These are phyloP conservation scores for Simplicillium aogashimaense DNA, from an alignment of 2,329 filamentous ascomycete genomes.

Conservation along the genomic window DNA sequence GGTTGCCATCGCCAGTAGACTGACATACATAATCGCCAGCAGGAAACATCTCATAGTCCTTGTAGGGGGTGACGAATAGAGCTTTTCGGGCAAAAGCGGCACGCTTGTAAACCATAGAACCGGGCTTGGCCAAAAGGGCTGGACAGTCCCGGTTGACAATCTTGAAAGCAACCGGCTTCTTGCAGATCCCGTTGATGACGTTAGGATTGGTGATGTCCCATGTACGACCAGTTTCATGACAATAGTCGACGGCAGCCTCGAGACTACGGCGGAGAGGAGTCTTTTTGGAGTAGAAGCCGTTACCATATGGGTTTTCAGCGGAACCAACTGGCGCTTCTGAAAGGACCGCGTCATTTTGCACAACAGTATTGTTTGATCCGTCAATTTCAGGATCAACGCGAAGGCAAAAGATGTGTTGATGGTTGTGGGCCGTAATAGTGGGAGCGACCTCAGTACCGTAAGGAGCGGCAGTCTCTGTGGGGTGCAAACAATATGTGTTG, in stretches of 20 bases:
- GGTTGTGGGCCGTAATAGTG: slow-evolving; percentile 55
- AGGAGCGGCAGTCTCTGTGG: slow-evolving; percentile 20
- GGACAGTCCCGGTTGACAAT: slow-evolving; percentile 36
- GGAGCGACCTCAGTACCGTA: slow-evolving; percentile 56
- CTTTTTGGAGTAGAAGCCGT: slow-evolving; percentile 49
- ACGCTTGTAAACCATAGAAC: slow-evolving; percentile 25
- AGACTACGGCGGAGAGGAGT: slow-evolving; percentile 13
- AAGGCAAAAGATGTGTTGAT: slow-evolving; percentile 61
- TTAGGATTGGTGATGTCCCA: slow-evolving; percentile 37
- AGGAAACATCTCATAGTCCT: slow-evolving; percentile 30
- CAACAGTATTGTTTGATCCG: slow-evolving; percentile 51
- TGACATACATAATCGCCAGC: slow-evolving; percentile 33
- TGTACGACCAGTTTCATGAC: slow-evolving; percentile 19
- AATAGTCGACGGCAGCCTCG: slow-evolving; percentile 13
- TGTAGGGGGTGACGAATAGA: slow-evolving; percentile 32
- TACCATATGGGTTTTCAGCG: slow-evolving; percentile 62
- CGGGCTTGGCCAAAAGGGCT: slow-evolving; percentile 29
- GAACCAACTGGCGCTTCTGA: slow-evolving; percentile 55
- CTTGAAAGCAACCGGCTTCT: slow-evolving; percentile 34
- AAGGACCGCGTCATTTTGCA: slow-evolving; percentile 58
- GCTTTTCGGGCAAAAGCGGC: slow-evolving; percentile 30
- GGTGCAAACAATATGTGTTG: slow-evolving; percentile 30
- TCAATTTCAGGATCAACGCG: slow-evolving; percentile 58
- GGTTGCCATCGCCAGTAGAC: slow-evolving; percentile 26
- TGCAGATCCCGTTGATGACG: slow-evolving; percentile 26